Conservation (phyloP, 169 alveolate species). For the Eimeria necatrix region DNA sequence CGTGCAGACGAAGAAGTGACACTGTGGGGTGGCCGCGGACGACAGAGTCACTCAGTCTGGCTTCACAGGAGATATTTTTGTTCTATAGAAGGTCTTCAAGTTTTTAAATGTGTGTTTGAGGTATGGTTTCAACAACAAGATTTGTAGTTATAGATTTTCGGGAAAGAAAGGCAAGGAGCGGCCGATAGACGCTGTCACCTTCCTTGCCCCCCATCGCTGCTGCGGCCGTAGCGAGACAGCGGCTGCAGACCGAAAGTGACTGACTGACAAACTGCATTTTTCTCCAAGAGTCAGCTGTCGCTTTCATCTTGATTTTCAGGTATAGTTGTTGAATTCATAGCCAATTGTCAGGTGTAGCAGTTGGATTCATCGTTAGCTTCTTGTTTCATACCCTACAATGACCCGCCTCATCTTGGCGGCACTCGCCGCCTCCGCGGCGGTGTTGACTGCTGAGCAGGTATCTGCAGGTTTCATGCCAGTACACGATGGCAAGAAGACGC, state of each 20-base stretch:
- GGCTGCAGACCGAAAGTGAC: conserved; percentile 27
- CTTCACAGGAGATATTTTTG: too few relatives aligned
- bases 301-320: conserved; percentile 23
- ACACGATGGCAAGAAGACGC: conserved; percentile 29
- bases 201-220: conserved; percentile 60
- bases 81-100: too few relatives aligned
- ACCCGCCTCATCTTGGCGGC: conserved; percentile 79
- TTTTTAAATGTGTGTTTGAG: neutral
- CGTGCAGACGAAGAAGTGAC: neutral
- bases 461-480: conserved; percentile 72
- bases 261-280: conserved; percentile 32
- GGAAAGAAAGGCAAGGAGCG: conserved; percentile 75
- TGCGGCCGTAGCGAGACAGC: conserved; percentile 38
- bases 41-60: too few relatives aligned
- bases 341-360: conserved; percentile 42
- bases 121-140: neutral
- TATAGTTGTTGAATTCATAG: conserved; percentile 11
- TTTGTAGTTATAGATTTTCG: conserved; percentile 3
- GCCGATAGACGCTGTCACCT: conserved; percentile 63
- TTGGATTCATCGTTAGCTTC: neutral
- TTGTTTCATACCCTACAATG: neutral
- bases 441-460: conserved; percentile 43
- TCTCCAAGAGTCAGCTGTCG: conserved; percentile 30
- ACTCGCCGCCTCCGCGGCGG: conserved; percentile 78
- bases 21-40: conserved; percentile 32